Evolutionary conservation across 441 rosid species (phyloP).

Genomic region (Syzygium malaccense): DNA sequence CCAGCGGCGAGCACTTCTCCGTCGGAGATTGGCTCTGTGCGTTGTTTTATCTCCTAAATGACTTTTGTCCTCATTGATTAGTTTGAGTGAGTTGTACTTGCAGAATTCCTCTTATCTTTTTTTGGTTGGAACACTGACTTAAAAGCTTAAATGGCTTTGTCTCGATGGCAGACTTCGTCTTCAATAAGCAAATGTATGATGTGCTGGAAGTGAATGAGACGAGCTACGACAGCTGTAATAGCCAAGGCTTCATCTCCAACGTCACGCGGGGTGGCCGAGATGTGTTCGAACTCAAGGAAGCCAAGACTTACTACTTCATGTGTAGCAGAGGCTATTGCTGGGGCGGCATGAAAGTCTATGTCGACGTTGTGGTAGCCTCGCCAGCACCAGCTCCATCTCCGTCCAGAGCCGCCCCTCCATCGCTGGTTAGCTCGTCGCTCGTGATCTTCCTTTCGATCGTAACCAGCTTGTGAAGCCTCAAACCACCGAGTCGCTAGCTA

Average conservation of each 20-base stretch:
- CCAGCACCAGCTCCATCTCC: slow-evolving; percentile 20
- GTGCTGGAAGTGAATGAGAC: slow-evolving; percentile 54
- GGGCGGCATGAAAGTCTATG: slow-evolving; percentile 39
- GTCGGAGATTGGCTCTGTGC: slow-evolving; percentile 47
- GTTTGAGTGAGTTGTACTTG: background rate
- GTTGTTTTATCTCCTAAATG: background rate
- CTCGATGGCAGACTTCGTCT: slow-evolving; percentile 21
- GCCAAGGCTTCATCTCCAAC: slow-evolving; percentile 32
- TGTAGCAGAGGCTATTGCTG: slow-evolving; percentile 44
- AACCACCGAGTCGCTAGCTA: background rate
- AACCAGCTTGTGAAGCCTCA: background rate
- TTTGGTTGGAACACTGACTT: background rate
- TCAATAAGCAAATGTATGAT: slow-evolving; percentile 28
- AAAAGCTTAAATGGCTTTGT: background rate
- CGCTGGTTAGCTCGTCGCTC: background rate
- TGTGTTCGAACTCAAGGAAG: slow-evolving; percentile 34
- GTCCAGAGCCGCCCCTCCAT: background rate
- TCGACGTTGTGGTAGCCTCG: slow-evolving; percentile 12
- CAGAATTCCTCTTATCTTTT: background rate
- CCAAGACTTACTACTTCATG: slow-evolving; percentile 41
- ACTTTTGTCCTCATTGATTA: background rate
- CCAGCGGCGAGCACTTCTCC: slow-evolving; percentile 13
- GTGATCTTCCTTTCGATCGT: background rate
- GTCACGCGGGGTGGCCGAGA: slow-evolving; percentile 53
- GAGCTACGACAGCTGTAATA: slow-evolving; percentile 35